A percentile compares a stretch with the other conserved stretches of the same genome.
Conservation (phyloP, 2,329 filamentous ascomycete species). For the Fonsecaea monophora region DNA sequence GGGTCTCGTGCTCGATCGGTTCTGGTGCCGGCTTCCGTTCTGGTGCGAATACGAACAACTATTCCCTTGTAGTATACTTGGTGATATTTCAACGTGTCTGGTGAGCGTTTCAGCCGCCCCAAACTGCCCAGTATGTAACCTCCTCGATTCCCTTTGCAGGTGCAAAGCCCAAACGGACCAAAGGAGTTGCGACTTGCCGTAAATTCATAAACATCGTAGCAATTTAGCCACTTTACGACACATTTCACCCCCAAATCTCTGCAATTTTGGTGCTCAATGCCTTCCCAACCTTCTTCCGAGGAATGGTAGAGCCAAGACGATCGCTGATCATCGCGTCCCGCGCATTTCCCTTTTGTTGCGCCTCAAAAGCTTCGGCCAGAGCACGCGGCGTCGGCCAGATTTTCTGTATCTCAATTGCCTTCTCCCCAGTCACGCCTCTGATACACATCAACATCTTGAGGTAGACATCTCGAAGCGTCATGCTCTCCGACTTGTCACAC, state of each 20-base stretch:
- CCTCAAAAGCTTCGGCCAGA: constrained; percentile 72
- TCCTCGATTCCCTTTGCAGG: background rate
- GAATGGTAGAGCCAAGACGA: constrained; percentile 62
- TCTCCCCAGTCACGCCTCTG: constrained; percentile 75
- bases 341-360: constrained; percentile 50
- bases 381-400: constrained; percentile 76
- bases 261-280: constrained; percentile 65
- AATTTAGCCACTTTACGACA: background rate
- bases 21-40: background rate
- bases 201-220: background rate
- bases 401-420: constrained; percentile 79
- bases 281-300: constrained; percentile 72
- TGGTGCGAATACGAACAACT: background rate
- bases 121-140: too few species aligned
- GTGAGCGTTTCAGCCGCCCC: too few species aligned
- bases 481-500: constrained; percentile 75
- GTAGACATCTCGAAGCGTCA: constrained; percentile 76
- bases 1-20: background rate
- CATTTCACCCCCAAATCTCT: constrained; percentile 39
- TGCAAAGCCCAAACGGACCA: background rate
- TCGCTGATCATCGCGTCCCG: constrained; percentile 65
- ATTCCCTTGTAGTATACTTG: too few species aligned
- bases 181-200: background rate
- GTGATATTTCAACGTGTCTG: background rate
- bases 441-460: constrained; percentile 88